Conservation (phyloP, 1,284 basidiomycete genomes). For the Leccinum subfulvum region DNA sequence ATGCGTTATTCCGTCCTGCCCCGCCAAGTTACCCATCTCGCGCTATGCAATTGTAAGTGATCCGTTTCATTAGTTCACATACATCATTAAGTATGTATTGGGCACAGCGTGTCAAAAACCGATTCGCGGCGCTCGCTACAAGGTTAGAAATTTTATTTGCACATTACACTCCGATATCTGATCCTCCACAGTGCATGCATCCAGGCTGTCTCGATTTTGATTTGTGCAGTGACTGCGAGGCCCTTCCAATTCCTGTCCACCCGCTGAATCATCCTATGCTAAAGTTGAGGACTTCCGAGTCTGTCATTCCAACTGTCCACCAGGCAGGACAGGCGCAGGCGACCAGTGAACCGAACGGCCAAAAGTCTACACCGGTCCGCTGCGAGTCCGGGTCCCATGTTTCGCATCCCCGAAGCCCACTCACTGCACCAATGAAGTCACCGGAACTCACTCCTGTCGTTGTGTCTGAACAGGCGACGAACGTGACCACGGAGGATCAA, state of each 20-base stretch:
- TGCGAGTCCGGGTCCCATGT: constrained; percentile 1
- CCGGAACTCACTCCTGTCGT: neutral
- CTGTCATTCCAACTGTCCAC: constrained; percentile 52
- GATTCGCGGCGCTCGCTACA: constrained; percentile 69
- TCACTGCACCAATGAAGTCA: neutral
- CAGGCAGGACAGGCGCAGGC: constrained; percentile 36
- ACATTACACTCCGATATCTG: neutral
- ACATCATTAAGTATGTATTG: neutral
- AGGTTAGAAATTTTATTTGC: constrained; percentile 41
- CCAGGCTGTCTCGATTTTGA: constrained; percentile 81
- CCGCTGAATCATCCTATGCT: constrained; percentile 74
- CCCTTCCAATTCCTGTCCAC: constrained; percentile 75
- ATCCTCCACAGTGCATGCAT: constrained; percentile 69
- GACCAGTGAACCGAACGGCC: constrained; percentile 12
- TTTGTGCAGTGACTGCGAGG: constrained; percentile 80
- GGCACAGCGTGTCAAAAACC: constrained; percentile 48
- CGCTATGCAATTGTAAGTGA: constrained; percentile 51
- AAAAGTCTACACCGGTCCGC: neutral
- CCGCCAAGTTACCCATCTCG: constrained; percentile 39
- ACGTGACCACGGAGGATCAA: constrained; percentile 6
- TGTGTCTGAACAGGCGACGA: neutral
- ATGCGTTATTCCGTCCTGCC: constrained; percentile 20
- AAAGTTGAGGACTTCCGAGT: constrained; percentile 65
- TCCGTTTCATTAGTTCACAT: neutral
- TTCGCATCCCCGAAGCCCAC: neutral